Evolutionary conservation across 192 early-diverging fungal genomes (phyloP).

Genomic region (Geranomyces michiganensis): DNA sequence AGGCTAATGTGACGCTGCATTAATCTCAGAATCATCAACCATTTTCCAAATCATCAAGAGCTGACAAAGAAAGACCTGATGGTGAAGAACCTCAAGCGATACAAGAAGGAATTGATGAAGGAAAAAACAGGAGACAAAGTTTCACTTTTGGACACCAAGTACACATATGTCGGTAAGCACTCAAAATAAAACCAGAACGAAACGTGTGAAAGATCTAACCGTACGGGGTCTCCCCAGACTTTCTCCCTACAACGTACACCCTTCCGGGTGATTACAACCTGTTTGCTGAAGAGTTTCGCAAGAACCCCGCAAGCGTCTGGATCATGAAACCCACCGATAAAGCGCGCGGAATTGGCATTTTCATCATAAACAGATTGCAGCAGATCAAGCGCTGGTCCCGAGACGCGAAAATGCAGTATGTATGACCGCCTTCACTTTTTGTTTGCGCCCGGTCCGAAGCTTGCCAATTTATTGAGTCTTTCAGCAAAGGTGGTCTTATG

Average conservation of each 20-base stretch:
- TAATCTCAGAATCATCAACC: conserved; percentile 53
- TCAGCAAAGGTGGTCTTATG: conserved; percentile 53
- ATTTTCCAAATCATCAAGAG: conserved; percentile 62
- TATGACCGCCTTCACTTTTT: background rate
- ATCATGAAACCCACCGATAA: conserved; percentile 69
- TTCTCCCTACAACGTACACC: conserved; percentile 57
- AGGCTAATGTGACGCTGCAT: background rate
- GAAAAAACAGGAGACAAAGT: conserved; percentile 27
- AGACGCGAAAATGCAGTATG: conserved; percentile 54
- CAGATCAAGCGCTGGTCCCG: conserved; percentile 66
- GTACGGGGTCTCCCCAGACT: conserved; percentile 48
- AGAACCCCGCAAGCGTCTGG: conserved; percentile 56
- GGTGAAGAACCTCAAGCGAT: conserved; percentile 65
- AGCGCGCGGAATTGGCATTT: conserved; percentile 63
- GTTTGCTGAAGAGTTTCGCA: conserved; percentile 63
- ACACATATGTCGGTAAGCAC: conserved; percentile 17
- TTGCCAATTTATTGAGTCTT: background rate
- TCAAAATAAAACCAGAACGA: background rate
- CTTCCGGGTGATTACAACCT: conserved; percentile 64
- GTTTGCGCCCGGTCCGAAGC: background rate
- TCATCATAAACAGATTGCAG: conserved; percentile 59
- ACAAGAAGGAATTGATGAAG: conserved; percentile 57
- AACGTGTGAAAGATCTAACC: background rate
- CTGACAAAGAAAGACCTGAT: conserved; percentile 63
- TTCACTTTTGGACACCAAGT: conserved; percentile 4